Conservation (phyloP, 495 filamentous ascomycete genomes). For the Neurospora sp. region DNA sequence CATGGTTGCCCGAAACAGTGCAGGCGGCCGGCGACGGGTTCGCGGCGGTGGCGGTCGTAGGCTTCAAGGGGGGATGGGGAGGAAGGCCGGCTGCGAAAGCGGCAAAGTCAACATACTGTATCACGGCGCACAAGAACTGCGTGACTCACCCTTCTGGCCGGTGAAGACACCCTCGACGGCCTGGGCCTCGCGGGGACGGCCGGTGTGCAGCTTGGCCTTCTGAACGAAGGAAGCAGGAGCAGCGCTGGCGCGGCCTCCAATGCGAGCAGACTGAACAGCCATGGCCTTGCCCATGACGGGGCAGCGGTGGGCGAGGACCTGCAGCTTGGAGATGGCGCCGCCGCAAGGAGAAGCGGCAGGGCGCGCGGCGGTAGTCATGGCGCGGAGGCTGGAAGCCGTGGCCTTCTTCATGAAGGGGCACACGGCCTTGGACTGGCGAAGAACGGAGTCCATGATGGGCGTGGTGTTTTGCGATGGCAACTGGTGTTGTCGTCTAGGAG, state of each 20-base stretch:
- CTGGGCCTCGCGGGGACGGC: slow-evolving; percentile 58
- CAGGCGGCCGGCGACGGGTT: slow-evolving; percentile 9
- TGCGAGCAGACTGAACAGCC: slow-evolving; percentile 65
- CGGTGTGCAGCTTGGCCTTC: slow-evolving; percentile 74
- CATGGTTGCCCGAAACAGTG: slow-evolving; percentile 14
- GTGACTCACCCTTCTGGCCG: slow-evolving; percentile 47
- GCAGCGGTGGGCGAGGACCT: slow-evolving; percentile 88
- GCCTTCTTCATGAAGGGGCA: slow-evolving; percentile 96
- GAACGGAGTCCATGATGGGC: slow-evolving; percentile 73
- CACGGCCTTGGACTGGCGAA: slow-evolving; percentile 88
- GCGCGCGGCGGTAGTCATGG: slow-evolving; percentile 73
- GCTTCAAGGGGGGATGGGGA: slow-evolving; percentile 25
- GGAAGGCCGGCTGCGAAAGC: slow-evolving; percentile 27
- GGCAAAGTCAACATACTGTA: slow-evolving; percentile 7
- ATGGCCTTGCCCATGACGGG: slow-evolving; percentile 98
- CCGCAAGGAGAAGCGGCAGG: slow-evolving; percentile 63
- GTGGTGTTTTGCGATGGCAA: not conserved
- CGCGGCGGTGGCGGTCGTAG: slow-evolving; percentile 19
- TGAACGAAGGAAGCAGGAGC: slow-evolving; percentile 33
- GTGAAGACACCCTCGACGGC: slow-evolving; percentile 52
- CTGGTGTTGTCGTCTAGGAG: not conserved
- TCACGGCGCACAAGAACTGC: not conserved
- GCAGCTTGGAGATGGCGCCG: slow-evolving; percentile 92
- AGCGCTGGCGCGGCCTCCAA: slow-evolving; percentile 19
- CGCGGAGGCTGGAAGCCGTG: slow-evolving; percentile 77